phyloP scores from a whole-genome alignment of 140 eudicot species.

The Artemisia princeps region DNA sequence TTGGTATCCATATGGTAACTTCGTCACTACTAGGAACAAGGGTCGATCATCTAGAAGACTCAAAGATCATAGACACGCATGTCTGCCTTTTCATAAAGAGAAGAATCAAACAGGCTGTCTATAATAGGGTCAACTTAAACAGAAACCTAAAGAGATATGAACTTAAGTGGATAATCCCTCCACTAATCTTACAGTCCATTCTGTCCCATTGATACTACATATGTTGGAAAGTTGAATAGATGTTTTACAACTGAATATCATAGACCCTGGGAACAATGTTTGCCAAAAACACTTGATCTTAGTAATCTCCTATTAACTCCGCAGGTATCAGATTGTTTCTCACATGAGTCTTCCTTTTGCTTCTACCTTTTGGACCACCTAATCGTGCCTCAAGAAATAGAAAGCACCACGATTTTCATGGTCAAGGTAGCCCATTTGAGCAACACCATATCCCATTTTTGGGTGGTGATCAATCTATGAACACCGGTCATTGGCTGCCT shows the following conservation, averaged over 20 bases:
- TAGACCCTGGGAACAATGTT: constrained; percentile 19
- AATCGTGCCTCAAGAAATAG: constrained; percentile 16
- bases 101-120: constrained; percentile 20
- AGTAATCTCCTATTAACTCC: constrained; percentile 25
- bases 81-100: constrained; percentile 15
- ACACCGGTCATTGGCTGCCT: constrained; percentile 17
- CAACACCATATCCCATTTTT: neutral
- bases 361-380: constrained; percentile 21
- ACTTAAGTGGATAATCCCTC: constrained; percentile 32
- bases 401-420: constrained; percentile 20
- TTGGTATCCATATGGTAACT: constrained; percentile 6
- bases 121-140: constrained; percentile 20
- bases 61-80: constrained; percentile 22
- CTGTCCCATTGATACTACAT: constrained; percentile 28
- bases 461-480: constrained; percentile 16
- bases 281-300: constrained; percentile 19
- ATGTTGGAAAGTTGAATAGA: constrained; percentile 19
- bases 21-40: constrained; percentile 10
- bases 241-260: constrained; percentile 20
- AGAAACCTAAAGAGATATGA: constrained; percentile 18
- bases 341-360: constrained; percentile 6
- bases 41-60: constrained; percentile 16
- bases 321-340: constrained; percentile 19
- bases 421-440: constrained; percentile 16
- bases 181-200: constrained; percentile 20